These are phyloP conservation scores for Colletotrichum sojae DNA, from an alignment of 2,329 filamentous ascomycete species.

Conservation along the genomic window DNA sequence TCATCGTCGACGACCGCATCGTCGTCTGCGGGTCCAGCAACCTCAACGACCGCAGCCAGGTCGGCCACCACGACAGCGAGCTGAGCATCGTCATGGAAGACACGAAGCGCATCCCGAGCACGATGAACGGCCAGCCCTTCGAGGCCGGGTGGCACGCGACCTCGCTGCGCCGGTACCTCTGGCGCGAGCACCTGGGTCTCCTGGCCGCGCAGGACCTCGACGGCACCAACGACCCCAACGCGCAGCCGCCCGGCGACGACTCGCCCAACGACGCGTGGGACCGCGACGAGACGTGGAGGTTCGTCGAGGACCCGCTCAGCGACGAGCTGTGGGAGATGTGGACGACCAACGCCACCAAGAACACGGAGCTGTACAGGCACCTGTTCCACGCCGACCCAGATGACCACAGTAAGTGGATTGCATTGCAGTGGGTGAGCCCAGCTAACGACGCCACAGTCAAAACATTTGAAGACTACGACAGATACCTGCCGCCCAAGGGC, in stretches of 20 bases:
- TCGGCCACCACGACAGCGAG: constrained; percentile 92
- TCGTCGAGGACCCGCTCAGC: constrained; percentile 80
- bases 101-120: constrained; percentile 76
- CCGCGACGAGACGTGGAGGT: constrained; percentile 72
- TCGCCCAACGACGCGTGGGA: constrained; percentile 75
- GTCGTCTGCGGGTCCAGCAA: constrained; percentile 91
- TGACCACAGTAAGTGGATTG: constrained; percentile 81
- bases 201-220: constrained; percentile 81
- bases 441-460: constrained; percentile 68
- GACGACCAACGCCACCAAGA: constrained; percentile 77
- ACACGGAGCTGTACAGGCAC: constrained; percentile 83
- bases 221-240: constrained; percentile 77
- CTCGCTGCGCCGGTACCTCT: constrained; percentile 84
- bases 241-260: constrained; percentile 77
- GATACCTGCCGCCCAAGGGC: constrained; percentile 78
- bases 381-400: constrained; percentile 92
- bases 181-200: constrained; percentile 91
- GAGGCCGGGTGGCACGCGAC: constrained; percentile 86
- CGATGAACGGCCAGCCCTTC: constrained; percentile 84
- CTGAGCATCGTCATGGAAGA: constrained; percentile 93
- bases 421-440: no score
- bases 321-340: constrained; percentile 79
- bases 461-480: constrained; percentile 91
- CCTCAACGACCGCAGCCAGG: constrained; percentile 90
- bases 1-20: constrained; percentile 89